Percentiles rank a stretch among this genome's conserved stretches.
Conservation (phyloP, 2,329 filamentous ascomycete genomes). For the Venturia nashicola region DNA sequence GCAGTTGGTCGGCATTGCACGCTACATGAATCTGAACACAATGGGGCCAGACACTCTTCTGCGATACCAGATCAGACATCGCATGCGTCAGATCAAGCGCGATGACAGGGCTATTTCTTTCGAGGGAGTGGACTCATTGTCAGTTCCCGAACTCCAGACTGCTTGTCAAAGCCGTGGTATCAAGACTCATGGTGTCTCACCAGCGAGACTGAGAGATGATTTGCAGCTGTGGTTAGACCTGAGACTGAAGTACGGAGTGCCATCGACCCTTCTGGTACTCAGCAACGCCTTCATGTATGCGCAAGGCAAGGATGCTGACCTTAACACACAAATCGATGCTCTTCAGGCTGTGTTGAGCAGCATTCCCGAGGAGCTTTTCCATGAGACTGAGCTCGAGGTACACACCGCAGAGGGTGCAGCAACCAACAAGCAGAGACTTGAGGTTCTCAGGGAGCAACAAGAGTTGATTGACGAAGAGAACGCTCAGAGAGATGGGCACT, state of each 20-base stretch:
- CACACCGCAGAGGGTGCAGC: conserved; percentile 93
- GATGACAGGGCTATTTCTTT: conserved; percentile 90
- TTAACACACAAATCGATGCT: conserved; percentile 82
- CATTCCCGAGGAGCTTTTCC: conserved; percentile 96
- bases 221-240: conserved; percentile 90
- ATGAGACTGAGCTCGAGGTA: conserved; percentile 97
- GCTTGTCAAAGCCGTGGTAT: conserved; percentile 88
- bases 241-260: conserved; percentile 85
- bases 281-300: conserved; percentile 94
- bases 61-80: conserved; percentile 89
- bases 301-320: conserved; percentile 72
- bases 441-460: conserved; percentile 96
- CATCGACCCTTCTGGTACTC: conserved; percentile 85
- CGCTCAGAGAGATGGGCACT: conserved; percentile 65
- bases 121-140: conserved; percentile 85
- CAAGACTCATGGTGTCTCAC: conserved; percentile 83
- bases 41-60: conserved; percentile 98
- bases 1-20: conserved; percentile 93
- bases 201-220: conserved; percentile 76
- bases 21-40: conserved; percentile 94
- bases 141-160: conserved; percentile 84
- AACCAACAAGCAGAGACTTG: conserved; percentile 96
- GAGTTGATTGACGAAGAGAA: conserved; percentile 97
- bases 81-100: conserved; percentile 98
- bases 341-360: conserved; percentile 84